These are phyloP conservation scores for Prunus campanulata DNA, from an alignment of 306 rosid genomes.

Conservation along the genomic window DNA sequence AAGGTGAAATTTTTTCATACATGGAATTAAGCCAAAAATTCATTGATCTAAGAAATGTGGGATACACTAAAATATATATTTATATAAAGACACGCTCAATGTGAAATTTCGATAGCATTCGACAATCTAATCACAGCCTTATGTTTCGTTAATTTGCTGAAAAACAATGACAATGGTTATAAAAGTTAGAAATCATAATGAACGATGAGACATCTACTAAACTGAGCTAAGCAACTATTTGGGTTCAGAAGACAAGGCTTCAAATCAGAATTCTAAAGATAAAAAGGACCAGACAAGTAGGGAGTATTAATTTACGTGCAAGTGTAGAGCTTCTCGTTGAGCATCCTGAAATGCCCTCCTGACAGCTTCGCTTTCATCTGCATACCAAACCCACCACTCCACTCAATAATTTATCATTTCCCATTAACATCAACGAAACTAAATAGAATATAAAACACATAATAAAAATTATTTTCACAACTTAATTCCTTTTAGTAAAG, in stretches of 20 bases:
- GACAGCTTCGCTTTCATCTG: slow-evolving; percentile 88
- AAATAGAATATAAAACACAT: neutral
- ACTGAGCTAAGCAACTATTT: slow-evolving; percentile 3
- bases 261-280: neutral
- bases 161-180: neutral
- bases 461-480: neutral
- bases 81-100: neutral
- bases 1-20: neutral
- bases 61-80: neutral
- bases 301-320: slow-evolving; percentile 55
- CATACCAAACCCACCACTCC: slow-evolving; percentile 4
- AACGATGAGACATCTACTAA: neutral
- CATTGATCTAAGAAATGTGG: neutral
- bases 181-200: neutral
- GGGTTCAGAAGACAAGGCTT: neutral
- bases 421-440: neutral
- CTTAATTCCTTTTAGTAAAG: neutral
- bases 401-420: neutral
- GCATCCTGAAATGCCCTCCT: slow-evolving; percentile 96
- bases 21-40: neutral
- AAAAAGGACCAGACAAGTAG: neutral
- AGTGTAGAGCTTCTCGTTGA: slow-evolving; percentile 95
- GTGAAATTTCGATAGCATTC: neutral
- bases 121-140: neutral
- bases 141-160: neutral